Evolutionary conservation across 768 basidiomycete species (phyloP).

Genomic region (Nidularia pulvinata): DNA sequence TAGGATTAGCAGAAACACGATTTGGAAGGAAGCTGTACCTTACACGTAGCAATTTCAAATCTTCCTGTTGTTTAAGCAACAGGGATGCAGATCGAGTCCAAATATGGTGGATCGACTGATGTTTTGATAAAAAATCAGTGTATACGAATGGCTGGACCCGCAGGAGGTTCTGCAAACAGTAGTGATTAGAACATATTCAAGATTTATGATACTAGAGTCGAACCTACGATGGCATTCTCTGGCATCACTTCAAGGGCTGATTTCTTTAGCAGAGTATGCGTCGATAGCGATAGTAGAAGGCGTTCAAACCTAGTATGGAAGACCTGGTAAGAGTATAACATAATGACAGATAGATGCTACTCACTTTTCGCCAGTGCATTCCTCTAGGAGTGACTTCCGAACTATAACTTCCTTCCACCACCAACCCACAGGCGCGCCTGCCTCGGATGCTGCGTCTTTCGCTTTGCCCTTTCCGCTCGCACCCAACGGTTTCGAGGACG

Average conservation of each 20-base stretch:
- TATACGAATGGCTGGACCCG: constrained; percentile 31
- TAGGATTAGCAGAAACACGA: neutral
- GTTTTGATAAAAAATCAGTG: constrained; percentile 23
- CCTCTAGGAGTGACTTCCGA: constrained; percentile 53
- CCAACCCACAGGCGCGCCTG: constrained; percentile 19
- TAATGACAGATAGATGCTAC: constrained; percentile 1
- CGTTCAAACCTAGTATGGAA: constrained; percentile 43
- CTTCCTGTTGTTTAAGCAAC: constrained; percentile 27
- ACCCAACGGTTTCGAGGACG: constrained; percentile 7
- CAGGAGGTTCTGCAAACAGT: constrained; percentile 17
- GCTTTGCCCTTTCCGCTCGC: constrained; percentile 11
- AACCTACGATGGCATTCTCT: constrained; percentile 13
- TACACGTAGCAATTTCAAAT: constrained; percentile 25
- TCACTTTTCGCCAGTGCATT: constrained; percentile 51
- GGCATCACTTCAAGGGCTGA: constrained; percentile 4
- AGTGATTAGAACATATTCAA: neutral
- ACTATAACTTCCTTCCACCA: constrained; percentile 64
- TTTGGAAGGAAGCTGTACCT: neutral
- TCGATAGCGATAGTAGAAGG: constrained; percentile 48
- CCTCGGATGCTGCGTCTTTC: constrained; percentile 2
- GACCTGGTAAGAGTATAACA: neutral
- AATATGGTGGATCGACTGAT: constrained; percentile 22
- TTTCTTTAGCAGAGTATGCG: constrained; percentile 40
- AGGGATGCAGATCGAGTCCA: constrained; percentile 36
- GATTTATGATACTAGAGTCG: neutral